These are phyloP conservation scores for Skeletonema potamos DNA, from an alignment of 108 stramenopile species.

Conservation along the genomic window DNA sequence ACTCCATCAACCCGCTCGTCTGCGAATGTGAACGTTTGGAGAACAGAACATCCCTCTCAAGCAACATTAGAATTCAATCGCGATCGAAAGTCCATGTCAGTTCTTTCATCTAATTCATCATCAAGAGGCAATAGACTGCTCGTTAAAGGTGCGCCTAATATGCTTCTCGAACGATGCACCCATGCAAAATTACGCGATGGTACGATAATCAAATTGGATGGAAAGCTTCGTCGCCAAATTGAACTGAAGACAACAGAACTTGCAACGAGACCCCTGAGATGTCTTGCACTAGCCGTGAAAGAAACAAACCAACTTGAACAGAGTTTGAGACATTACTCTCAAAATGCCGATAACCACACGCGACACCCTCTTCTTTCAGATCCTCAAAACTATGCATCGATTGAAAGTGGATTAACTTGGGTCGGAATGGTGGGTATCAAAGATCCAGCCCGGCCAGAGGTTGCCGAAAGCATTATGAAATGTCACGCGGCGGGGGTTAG, in stretches of 20 bases:
- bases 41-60: constrained; percentile 53
- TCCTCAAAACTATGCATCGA: constrained; percentile 76
- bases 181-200: constrained; percentile 87
- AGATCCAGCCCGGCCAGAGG: constrained; percentile 98
- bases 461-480: constrained; percentile 86
- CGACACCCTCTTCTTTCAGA: constrained; percentile 60
- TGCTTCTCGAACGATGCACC: constrained; percentile 90
- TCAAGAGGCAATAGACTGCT: constrained; percentile 72
- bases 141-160: constrained; percentile 98
- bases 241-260: constrained; percentile 72
- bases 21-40: constrained; percentile 73
- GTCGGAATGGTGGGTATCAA: constrained; percentile 96
- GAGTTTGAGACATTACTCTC: constrained; percentile 41
- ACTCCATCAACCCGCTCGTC: constrained; percentile 58
- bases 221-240: constrained; percentile 61
- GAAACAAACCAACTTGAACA: constrained; percentile 65
- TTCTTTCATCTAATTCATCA: constrained; percentile 42
- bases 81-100: constrained; percentile 83
- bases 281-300: constrained; percentile 91
- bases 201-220: constrained; percentile 67
- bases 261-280: constrained; percentile 91
- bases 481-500: constrained; percentile 95
- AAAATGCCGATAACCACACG: constrained; percentile 30
- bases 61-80: constrained; percentile 96
- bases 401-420: constrained; percentile 93